Base-by-base conservation (phyloP, 305 asterid genomes). In the Fraxinus platypoda region DNA sequence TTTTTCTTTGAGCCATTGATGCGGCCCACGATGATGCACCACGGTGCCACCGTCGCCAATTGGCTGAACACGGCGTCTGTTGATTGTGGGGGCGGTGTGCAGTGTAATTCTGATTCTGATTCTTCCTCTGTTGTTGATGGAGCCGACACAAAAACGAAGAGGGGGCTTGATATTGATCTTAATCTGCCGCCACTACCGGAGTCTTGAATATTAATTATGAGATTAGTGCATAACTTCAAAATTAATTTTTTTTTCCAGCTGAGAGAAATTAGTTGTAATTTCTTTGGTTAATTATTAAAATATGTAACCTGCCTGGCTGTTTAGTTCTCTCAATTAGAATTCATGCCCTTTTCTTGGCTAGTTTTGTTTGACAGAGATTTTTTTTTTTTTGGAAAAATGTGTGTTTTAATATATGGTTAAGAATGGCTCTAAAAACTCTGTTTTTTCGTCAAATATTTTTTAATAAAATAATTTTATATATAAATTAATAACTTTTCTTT, bases 91-190 rank as follows among this genome's bases (percentile, higher is more conserved):
- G 89, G 90, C 72, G 94, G 76, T 83, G 80, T 75, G 81, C 83
- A 34, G 78, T 31, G 33, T 28, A 91, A 87, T n/a, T n/a, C n/a
- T 0, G 91, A 87, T 0, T 90, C 96, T 4, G 95, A 93, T 78
- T 87, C 91, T 1, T 93, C 98, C 26, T 92, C 97, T 31, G 97
- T 90, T 72, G 97, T 93, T 66, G 98, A 95, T 73, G 95, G 89
- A 87, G 91, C 90, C 64, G 80, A 88, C 19, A 72, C 78, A 34
- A 90, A 82, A 8, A 82, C 59, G 8, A 93, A 90, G 83, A 84
- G 87, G 8, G 92, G 91, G 17, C 82, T 93, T 82, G 94, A 90
- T 82, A 86, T 95, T 26, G 98, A 93, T 88, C 97, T 95, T 1
- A 95, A 95, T 82, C 77, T 91, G 83, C 96, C 95, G 96, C 98